Percentiles rank a stretch among this genome's conserved stretches.
Conservation (phyloP, 495 filamentous ascomycete genomes). For the Evernia prunastri region DNA sequence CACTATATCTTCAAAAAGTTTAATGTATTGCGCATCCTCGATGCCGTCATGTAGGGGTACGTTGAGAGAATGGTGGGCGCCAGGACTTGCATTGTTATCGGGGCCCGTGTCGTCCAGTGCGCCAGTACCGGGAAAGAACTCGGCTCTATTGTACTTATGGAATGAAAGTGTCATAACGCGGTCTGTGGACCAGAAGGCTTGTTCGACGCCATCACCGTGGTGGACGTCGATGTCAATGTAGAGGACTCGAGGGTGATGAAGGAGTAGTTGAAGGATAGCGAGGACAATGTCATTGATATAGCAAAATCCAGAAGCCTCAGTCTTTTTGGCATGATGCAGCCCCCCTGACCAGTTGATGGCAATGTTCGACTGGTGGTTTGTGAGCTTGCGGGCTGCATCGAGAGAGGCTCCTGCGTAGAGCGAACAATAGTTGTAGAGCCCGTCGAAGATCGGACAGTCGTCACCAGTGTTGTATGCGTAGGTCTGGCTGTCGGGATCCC, state of each 20-base stretch:
- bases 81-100: slow-evolving; percentile 51
- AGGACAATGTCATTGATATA: slow-evolving; percentile 99
- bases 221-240: slow-evolving; percentile 99
- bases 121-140: slow-evolving; percentile 67
- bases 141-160: slow-evolving; percentile 87
- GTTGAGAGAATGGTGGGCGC: slow-evolving; percentile 59
- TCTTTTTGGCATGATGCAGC: slow-evolving; percentile 94
- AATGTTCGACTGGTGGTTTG: slow-evolving; percentile 80
- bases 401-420: slow-evolving; percentile 86
- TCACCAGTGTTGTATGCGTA: slow-evolving; percentile 75
- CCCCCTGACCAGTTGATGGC: slow-evolving; percentile 99
- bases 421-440: slow-evolving; percentile 88
- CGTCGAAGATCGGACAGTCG: slow-evolving; percentile 95
- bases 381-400: slow-evolving; percentile 85
- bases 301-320: slow-evolving; percentile 91
- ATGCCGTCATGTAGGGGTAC: slow-evolving; percentile 72
- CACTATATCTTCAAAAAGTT: slow-evolving; percentile 77
- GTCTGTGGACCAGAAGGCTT: slow-evolving; percentile 94
- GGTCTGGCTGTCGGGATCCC: slow-evolving; percentile 14
- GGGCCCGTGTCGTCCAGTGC: slow-evolving; percentile 54
- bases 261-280: slow-evolving; percentile 82
- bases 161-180: slow-evolving; percentile 94
- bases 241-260: slow-evolving; percentile 81
- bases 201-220: slow-evolving; percentile 94
- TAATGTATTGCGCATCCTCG: slow-evolving; percentile 82